phyloP scores from a whole-genome alignment of 345 rosid genomes.

The Pseudoturritis turrita region DNA sequence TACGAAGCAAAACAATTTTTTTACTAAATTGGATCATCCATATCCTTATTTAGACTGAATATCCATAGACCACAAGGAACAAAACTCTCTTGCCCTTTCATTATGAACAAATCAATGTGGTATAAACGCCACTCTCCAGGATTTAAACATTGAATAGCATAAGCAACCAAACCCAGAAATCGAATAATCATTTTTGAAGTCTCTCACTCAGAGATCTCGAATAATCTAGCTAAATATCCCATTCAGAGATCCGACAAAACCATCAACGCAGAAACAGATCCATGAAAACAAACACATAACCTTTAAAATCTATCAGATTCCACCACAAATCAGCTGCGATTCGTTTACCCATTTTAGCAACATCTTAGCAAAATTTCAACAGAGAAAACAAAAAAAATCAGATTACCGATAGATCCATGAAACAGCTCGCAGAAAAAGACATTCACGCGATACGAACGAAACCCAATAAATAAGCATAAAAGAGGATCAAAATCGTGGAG shows the following conservation, averaged over 20 bases:
- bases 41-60: neutral
- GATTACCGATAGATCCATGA: conserved; percentile 16
- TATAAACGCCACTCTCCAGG: neutral
- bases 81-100: neutral
- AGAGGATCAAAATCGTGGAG: neutral
- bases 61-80: neutral
- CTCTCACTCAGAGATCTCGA: neutral
- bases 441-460: conserved; percentile 12
- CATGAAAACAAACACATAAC: neutral
- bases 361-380: neutral
- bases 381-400: too few species aligned
- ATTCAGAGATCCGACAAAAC: neutral
- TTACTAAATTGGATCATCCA: neutral
- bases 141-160: neutral
- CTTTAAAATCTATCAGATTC: neutral
- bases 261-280: conserved; percentile 10
- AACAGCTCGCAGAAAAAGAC: neutral
- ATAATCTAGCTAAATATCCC: neutral
- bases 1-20: neutral
- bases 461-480: neutral
- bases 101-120: neutral
- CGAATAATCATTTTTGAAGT: neutral
- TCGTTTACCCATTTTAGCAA: neutral
- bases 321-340: conserved; percentile 1
- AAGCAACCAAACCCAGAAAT: neutral